Evolutionary conservation across 495 filamentous ascomycete genomes (phyloP), one percentile per base, ranked within the genome.

Genomic region (Aspergillus nanangensis): DNA sequence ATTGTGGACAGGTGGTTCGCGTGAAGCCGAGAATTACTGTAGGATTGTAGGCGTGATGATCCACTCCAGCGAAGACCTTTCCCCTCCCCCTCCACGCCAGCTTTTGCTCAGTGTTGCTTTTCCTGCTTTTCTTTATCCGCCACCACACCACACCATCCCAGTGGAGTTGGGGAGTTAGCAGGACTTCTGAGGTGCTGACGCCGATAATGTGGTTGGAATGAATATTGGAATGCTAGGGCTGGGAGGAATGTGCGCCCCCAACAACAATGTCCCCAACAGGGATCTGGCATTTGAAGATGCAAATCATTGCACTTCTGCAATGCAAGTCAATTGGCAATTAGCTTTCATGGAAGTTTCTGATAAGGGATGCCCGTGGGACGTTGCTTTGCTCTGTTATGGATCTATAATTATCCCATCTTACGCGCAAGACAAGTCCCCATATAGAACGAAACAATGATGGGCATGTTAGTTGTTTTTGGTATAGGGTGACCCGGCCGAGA

Each of bases 11-110:
- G 36, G 43, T 9, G 25, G 25, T 11, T 29, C 11, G 25, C 5
- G 25, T 11, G 11, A 29, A 29, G 25, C 25, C 25, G 25, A 29
- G 11, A 29, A 29, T 5, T 11, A 29, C 25, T 7, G 25, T 29
- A 29, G 25, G 33, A 63, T 49, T 68, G 58, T 70, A 68, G 55
- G 55, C 61, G 63, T 69, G 65, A 70, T 70, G 53, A 59, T 36
- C n/a, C 34, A 27, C 41, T 43, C 41, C 34, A 49, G 44, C 49
- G 42, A 53, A 55, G 46, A 55, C 55, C 51, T 35, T 40, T 24
- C 38, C 7, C 10, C 25, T 33, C 24, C 27, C 36, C 24, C 37
- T 37, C 8, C 45, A 33, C 41, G 36, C 35, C n/a, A 8, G 33
- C 24, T 51, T 52, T 31, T 20, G 37, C 37, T 18, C 35, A 37